Evolutionary conservation across 2,329 filamentous ascomycete genomes (phyloP).

Genomic region (Pseudopithomyces maydicus): DNA sequence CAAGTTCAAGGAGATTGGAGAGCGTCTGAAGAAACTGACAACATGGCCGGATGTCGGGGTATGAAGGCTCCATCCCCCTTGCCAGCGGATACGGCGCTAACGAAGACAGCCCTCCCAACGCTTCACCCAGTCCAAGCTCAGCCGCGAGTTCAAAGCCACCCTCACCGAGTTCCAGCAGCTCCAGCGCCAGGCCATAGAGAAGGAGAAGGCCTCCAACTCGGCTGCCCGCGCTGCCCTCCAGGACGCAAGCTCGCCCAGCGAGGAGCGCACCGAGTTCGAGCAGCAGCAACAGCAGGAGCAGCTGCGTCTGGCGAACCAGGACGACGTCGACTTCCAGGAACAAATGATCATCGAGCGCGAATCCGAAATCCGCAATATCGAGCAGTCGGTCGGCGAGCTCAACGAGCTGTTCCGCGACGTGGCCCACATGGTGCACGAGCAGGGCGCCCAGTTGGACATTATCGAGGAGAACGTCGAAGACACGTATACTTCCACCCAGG

Average conservation of each 20-base stretch:
- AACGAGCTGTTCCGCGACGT: constrained; percentile 98
- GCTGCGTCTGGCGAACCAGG: constrained; percentile 81
- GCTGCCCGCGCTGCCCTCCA: constrained; percentile 83
- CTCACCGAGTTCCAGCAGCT: constrained; percentile 90
- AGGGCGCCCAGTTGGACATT: constrained; percentile 85
- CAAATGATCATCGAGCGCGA: constrained; percentile 94
- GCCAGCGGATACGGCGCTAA: constrained; percentile 11
- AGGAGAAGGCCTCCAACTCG: constrained; percentile 83
- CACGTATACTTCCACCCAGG: constrained; percentile 78
- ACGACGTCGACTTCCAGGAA: constrained; percentile 98
- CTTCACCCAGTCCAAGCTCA: constrained; percentile 94
- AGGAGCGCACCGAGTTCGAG: constrained; percentile 55
- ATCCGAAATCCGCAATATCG: constrained; percentile 95
- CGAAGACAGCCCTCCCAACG: constrained; percentile 80
- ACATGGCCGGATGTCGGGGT: constrained; percentile 72
- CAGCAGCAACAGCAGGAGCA: constrained; percentile 72
- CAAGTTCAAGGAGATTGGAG: constrained; percentile 88
- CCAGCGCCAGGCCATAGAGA: constrained; percentile 89
- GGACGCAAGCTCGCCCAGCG: constrained; percentile 51
- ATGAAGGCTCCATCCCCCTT: constrained; percentile 56
- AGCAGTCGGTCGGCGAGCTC: constrained; percentile 91
- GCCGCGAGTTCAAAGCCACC: constrained; percentile 87
- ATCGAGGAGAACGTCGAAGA: constrained; percentile 89
- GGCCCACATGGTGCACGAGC: constrained; percentile 94
- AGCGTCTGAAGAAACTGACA: constrained; percentile 91